Conservation (phyloP, 2,329 filamentous ascomycete genomes). For the Diaporthe ampelina region DNA sequence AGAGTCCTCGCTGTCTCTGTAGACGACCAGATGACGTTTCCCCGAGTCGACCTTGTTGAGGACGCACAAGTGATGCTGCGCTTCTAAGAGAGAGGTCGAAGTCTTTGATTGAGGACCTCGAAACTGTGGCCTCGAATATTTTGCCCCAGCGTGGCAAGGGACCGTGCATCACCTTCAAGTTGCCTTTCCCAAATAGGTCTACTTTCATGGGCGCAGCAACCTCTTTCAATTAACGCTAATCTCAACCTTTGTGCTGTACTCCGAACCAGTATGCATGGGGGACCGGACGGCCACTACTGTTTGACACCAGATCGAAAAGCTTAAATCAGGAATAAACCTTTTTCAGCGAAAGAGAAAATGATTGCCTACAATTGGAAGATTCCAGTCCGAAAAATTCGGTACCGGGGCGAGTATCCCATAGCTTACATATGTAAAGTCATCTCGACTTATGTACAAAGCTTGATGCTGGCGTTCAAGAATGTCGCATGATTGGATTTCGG, state of each 20-base stretch:
- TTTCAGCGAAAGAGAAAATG: not conserved
- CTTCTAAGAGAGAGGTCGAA: not conserved
- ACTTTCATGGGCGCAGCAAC: not conserved
- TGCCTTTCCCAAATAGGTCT: not conserved
- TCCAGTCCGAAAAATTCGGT: no score
- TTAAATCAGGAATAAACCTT: not conserved
- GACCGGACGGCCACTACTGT: not conserved
- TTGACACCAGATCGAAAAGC: not conserved
- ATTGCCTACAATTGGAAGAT: no score
- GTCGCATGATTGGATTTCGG: not conserved
- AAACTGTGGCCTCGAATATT: not conserved
- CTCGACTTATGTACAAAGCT: not conserved
- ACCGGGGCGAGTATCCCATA: no score
- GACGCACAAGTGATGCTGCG: not conserved
- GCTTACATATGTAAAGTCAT: not conserved
- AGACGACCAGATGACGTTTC: not conserved
- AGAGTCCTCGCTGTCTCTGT: not conserved
- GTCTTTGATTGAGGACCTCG: no score
- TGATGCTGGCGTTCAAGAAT: not conserved
- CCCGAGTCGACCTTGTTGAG: not conserved
- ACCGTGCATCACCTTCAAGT: not conserved
- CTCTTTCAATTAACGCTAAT: not conserved
- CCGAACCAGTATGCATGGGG: not conserved
- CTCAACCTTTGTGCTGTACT: no score
- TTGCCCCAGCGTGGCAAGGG: not conserved